Conservation (phyloP, 805 yeast genomes). For the Clavispora fructus region DNA sequence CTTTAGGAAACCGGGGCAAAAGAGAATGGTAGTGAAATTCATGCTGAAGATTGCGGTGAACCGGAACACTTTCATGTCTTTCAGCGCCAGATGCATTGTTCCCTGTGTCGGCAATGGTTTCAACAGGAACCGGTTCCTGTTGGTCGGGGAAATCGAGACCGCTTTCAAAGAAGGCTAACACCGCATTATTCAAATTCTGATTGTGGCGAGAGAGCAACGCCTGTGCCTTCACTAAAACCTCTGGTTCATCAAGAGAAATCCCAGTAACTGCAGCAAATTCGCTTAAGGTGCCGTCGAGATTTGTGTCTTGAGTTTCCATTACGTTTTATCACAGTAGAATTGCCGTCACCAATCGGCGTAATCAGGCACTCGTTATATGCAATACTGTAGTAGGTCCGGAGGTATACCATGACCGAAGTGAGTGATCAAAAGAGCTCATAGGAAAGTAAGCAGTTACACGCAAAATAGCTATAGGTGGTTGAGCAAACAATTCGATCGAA, state of each 20-base stretch:
- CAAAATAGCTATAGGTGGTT: no score
- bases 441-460: no score
- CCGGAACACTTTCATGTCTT: conserved; percentile 4
- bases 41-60: conserved; percentile 20
- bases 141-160: conserved; percentile 26
- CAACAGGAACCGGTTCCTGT: conserved; percentile 2
- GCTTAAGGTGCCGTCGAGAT: conserved; percentile 9
- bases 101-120: background rate
- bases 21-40: conserved; percentile 22
- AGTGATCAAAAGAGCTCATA: no score
- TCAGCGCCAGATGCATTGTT: conserved; percentile 8
- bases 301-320: conserved; percentile 8
- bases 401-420: no score
- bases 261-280: conserved; percentile 14
- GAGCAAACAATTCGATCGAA: no score
- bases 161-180: conserved; percentile 55
- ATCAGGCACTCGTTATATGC: background rate
- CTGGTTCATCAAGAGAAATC: conserved; percentile 9
- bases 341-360: background rate
- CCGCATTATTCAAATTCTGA: conserved; percentile 58
- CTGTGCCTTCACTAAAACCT: conserved; percentile 6
- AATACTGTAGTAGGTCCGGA: background rate
- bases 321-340: background rate
- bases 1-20: conserved; percentile 36
- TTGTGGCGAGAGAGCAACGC: conserved; percentile 18